phyloP scores from a whole-genome alignment of 176 grass and related monocot species.

The Microstegium vimineum region DNA sequence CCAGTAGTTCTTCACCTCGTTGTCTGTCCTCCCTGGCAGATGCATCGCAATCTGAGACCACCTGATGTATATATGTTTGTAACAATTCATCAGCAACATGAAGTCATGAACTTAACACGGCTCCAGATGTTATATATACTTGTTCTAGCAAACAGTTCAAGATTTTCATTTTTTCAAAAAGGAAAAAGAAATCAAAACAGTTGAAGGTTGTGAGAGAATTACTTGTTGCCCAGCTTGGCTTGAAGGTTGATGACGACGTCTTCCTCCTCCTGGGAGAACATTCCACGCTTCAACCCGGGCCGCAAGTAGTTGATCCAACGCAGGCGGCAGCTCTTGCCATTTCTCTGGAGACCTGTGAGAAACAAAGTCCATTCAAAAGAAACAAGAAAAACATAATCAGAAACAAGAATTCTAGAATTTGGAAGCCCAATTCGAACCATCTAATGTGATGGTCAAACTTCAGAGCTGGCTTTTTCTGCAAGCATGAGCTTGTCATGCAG shows the following conservation, averaged over 20 bases:
- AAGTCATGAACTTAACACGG: neutral
- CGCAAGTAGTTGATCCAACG: slow-evolving; percentile 92
- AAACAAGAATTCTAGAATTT: neutral
- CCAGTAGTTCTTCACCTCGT: slow-evolving; percentile 95
- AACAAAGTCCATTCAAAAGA: neutral
- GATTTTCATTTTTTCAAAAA: neutral
- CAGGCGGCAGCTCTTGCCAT: slow-evolving; percentile 85
- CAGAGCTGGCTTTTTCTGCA: neutral
- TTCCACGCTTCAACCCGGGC: slow-evolving; percentile 67
- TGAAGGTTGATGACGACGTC: slow-evolving; percentile 66
- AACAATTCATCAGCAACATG: slow-evolving; percentile 14
- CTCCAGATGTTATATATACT: neutral
- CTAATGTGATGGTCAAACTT: neutral
- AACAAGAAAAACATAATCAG: slow-evolving; percentile 13
- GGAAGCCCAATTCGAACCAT: neutral
- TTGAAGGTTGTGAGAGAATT: neutral
- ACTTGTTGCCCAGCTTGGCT: slow-evolving; percentile 82
- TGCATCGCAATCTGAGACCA: slow-evolving; percentile 94
- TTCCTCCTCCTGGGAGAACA: slow-evolving; percentile 74
- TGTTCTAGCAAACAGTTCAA: neutral
- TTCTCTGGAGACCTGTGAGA: slow-evolving; percentile 65
- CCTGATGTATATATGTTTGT: slow-evolving; percentile 21
- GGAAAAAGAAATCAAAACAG: neutral
- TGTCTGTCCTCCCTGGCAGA: slow-evolving; percentile 79
- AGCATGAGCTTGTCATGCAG: slow-evolving; percentile 2